Evolutionary conservation across 2,329 filamentous ascomycete genomes (phyloP).

Genomic region (Calonectria montana): DNA sequence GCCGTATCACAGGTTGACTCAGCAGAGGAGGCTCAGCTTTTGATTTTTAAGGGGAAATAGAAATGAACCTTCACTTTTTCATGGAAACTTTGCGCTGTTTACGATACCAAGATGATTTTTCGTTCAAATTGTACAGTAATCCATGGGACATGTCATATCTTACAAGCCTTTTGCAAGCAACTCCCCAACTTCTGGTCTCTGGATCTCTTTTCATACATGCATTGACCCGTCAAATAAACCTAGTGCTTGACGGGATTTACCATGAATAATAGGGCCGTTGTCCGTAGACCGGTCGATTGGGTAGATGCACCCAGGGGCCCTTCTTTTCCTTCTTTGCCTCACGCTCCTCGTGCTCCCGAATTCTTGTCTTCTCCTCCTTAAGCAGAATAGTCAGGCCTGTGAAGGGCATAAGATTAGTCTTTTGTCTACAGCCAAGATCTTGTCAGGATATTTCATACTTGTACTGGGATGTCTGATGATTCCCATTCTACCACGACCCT

Average conservation of each 20-base stretch:
- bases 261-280: constrained; percentile 94
- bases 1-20: neutral
- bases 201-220: neutral
- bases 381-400: constrained; percentile 81
- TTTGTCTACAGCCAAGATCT: constrained; percentile 31
- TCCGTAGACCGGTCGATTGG: constrained; percentile 84
- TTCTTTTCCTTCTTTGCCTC: constrained; percentile 79
- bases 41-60: neutral
- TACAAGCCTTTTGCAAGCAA: constrained; percentile 43
- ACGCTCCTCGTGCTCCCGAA: constrained; percentile 82
- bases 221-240: constrained; percentile 4
- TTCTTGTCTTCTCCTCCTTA: constrained; percentile 93
- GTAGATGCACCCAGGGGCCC: constrained; percentile 88
- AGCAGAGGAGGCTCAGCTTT: neutral
- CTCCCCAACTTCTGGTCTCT: constrained; percentile 11
- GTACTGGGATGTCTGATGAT: constrained; percentile 78
- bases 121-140: constrained; percentile 41
- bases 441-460: constrained; percentile 63
- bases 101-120: constrained; percentile 16
- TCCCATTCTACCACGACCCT: constrained; percentile 79
- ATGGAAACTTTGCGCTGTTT: neutral
- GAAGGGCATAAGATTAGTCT: neutral
- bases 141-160: constrained; percentile 53
- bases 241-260: constrained; percentile 61
- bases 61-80: neutral